Conservation (phyloP, 305 asterid species). For the Rubia balearica region DNA sequence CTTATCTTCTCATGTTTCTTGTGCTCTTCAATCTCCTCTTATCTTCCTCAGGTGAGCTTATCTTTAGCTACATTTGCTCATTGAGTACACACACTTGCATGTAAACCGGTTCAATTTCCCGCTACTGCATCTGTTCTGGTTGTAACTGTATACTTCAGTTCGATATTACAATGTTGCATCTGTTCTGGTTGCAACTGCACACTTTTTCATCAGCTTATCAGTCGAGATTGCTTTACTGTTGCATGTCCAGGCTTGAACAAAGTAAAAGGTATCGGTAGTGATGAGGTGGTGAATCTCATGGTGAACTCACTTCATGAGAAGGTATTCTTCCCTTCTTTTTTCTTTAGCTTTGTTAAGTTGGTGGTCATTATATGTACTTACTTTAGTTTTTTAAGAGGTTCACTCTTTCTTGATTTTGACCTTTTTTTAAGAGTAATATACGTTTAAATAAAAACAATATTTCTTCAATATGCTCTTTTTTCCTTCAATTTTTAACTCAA, state of each 20-base stretch:
- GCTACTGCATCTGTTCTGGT: too few species aligned
- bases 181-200: too few species aligned
- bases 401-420: background rate
- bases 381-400: too few species aligned
- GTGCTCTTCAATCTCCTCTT: slow-evolving; percentile 37
- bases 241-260: slow-evolving; percentile 18
- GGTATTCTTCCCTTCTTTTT: slow-evolving; percentile 29
- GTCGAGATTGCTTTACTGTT: background rate
- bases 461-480: too few species aligned
- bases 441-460: too few species aligned
- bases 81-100: background rate
- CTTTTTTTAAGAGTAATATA: too few species aligned
- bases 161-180: too few species aligned
- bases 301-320: slow-evolving; percentile 28
- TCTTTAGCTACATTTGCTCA: background rate
- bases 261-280: slow-evolving; percentile 23
- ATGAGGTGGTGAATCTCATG: slow-evolving; percentile 17
- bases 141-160: too few species aligned
- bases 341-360: too few species aligned
- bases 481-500: too few species aligned
- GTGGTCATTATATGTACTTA: too few species aligned
- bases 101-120: background rate
- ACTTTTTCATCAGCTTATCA: too few species aligned
- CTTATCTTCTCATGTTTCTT: slow-evolving; percentile 22
- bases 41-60: slow-evolving; percentile 41